Percentiles rank a stretch among this genome's conserved stretches.
These are phyloP conservation scores for Neurospora tetraspora DNA, from an alignment of 495 filamentous ascomycete genomes.

Conservation along the genomic window DNA sequence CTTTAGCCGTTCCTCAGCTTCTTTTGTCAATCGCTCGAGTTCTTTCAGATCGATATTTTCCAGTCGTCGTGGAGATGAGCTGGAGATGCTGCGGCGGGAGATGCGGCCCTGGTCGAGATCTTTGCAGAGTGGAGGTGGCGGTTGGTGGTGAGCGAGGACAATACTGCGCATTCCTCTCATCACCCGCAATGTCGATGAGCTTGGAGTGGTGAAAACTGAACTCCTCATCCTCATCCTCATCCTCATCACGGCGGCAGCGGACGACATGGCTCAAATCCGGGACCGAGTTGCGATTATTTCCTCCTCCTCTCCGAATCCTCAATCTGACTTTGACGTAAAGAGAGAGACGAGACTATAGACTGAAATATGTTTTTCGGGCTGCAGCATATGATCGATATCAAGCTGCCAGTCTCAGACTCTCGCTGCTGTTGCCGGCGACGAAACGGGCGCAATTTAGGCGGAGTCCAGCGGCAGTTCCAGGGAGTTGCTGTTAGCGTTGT, in stretches of 20 bases:
- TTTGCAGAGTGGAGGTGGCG: background rate
- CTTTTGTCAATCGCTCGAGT: background rate
- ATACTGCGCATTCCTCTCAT: background rate
- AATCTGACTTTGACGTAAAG: background rate
- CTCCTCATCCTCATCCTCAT: background rate
- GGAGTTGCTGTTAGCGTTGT: background rate
- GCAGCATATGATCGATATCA: background rate
- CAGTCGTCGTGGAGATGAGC: background rate
- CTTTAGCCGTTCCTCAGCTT: background rate
- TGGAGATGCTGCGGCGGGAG: background rate
- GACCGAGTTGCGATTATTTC: background rate
- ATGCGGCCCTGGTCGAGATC: background rate
- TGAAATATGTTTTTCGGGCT: background rate
- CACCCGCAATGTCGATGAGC: background rate
- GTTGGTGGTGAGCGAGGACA: background rate
- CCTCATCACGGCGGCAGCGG: background rate
- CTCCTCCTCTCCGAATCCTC: background rate
- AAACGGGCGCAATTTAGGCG: background rate
- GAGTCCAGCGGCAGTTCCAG: background rate
- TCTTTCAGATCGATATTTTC: background rate
- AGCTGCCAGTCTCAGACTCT: background rate
- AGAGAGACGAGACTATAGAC: background rate
- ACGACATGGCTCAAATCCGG: background rate
- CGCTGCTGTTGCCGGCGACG: background rate
- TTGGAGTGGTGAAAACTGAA: background rate